Conservation (phyloP, 768 basidiomycete genomes). For the Lactarius trivialis region DNA sequence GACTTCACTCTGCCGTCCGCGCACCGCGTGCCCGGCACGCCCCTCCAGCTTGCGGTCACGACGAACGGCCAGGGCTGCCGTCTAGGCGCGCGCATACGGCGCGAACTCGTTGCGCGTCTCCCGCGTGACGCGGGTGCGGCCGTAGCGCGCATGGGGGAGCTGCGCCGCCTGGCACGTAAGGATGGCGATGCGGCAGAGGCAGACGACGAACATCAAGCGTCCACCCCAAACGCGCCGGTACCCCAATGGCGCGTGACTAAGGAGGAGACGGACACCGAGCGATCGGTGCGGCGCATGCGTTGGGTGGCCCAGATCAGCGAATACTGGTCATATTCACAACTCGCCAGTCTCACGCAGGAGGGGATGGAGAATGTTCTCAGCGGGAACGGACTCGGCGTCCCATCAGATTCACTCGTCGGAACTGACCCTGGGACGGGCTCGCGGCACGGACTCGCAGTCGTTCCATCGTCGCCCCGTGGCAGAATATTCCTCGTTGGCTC, state of each 20-base stretch:
- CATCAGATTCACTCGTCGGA: constrained; percentile 5
- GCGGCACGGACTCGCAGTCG: constrained; percentile 24
- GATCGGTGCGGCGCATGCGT: constrained; percentile 62
- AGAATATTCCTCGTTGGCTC: constrained; percentile 89
- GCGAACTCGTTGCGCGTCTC: constrained; percentile 75
- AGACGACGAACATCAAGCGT: constrained; percentile 45
- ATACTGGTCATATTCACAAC: constrained; percentile 81
- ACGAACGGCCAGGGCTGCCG: constrained; percentile 92
- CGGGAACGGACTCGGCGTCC: constrained; percentile 28
- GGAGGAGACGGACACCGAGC: constrained; percentile 35
- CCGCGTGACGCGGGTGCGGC: constrained; percentile 70
- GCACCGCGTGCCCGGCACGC: constrained; percentile 68
- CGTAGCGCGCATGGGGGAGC: constrained; percentile 61
- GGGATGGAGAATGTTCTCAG: constrained; percentile 66
- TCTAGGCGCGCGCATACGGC: constrained; percentile 66
- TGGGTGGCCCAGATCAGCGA: constrained; percentile 97
- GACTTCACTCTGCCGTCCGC: constrained; percentile 86
- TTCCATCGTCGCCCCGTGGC: constrained; percentile 39
- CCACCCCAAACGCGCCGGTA: constrained; percentile 68
- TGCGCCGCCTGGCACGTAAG: constrained; percentile 52
- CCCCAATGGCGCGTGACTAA: constrained; percentile 42
- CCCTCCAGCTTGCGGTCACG: constrained; percentile 74
- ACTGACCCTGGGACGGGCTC: constrained; percentile 19
- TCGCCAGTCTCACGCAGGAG: constrained; percentile 57
- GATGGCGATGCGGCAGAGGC: constrained; percentile 29